Percentiles rank a stretch among this genome's conserved stretches.
Evolutionary conservation across 129 eudicot genomes (phyloP).

Genomic region (Chrysanthemum lavandulifolium): DNA sequence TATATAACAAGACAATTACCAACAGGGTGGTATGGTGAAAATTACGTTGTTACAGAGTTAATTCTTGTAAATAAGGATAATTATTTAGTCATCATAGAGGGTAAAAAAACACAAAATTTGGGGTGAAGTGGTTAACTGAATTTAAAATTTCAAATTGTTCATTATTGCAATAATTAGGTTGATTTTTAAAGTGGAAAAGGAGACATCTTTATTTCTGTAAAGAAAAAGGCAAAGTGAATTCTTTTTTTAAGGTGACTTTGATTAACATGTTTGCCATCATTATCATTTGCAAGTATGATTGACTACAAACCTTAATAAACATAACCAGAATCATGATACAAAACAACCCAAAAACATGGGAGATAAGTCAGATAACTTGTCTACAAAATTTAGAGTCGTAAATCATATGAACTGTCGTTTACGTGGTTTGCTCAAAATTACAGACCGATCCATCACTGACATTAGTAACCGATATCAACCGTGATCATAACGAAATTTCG

Average conservation of each 20-base stretch:
- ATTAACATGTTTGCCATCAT: slow-evolving; percentile 16
- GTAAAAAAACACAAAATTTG: background rate
- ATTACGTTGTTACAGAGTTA: too few species aligned
- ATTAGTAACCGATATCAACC: too few species aligned
- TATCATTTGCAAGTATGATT: slow-evolving; percentile 3
- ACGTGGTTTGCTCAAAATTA: too few species aligned
- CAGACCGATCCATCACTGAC: too few species aligned
- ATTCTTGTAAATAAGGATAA: too few species aligned
- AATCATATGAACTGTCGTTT: too few species aligned
- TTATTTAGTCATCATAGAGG: too few species aligned
- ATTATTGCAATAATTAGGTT: slow-evolving; percentile 12
- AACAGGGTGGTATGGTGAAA: too few species aligned
- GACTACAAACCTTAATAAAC: background rate
- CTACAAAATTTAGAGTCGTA: too few species aligned
- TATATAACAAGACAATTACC: too few species aligned
- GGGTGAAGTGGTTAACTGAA: too few species aligned
- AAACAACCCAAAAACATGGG: slow-evolving; percentile 13
- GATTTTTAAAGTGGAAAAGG: slow-evolving; percentile 15
- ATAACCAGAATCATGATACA: background rate
- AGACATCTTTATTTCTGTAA: slow-evolving; percentile 1
- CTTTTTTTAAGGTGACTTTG: slow-evolving; percentile 24
- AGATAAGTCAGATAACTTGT: background rate
- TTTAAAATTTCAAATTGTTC: background rate
- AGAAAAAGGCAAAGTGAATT: slow-evolving; percentile 10
- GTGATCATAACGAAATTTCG: too few species aligned